Base-by-base conservation (phyloP, 306 rosid species). In the Carpinus viminea region DNA sequence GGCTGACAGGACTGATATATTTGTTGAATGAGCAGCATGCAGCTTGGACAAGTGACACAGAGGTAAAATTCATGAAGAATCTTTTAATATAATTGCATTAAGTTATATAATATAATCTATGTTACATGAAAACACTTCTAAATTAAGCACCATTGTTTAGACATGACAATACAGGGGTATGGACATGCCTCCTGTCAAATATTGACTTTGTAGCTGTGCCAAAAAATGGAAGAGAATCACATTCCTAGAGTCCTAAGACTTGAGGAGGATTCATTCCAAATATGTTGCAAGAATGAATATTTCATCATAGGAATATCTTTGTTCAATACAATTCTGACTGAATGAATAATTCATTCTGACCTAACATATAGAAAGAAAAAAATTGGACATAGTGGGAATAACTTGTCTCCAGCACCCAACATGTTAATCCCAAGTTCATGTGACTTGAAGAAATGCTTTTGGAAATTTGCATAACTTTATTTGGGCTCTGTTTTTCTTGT, bases 1-100 rank as follows among this genome's bases (percentile, higher is more conserved):
- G 88, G 98, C 89, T 95, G 92, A 89, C 98, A 91, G 91, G 91
- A 84, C 85, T 95, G 86, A 87, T 89, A 74, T 90, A 73, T 91
- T 90, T 91, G 97, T 92, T 89, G 88, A 91, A 87, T 89, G 87
- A 81, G 89, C 98, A 92, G 97, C 92, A 85, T 74, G 97, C 90
- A 77, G 91, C 62, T 83, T 83, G 90, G 52, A 83, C 88, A 61
- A 87, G 88, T 83, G 81, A 84, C 80, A 83, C 90, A 70, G 83
- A 86, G 97, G 98, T 94, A 74, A 76, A 93, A 61, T 81, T 82
- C 76, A 55, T 36, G 59, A 75, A 56, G 55, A 76, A 21, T 78
- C 21, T 81, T 47, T 73, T 43, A 47, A 69, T 81, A 54, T 74
- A 75, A 52, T 38, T 47, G 70, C 61, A 50, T 62, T 52, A 48